These are phyloP conservation scores for Phialemoniopsis sp. DNA, from an alignment of 2,329 filamentous ascomycete species.

Conservation along the genomic window DNA sequence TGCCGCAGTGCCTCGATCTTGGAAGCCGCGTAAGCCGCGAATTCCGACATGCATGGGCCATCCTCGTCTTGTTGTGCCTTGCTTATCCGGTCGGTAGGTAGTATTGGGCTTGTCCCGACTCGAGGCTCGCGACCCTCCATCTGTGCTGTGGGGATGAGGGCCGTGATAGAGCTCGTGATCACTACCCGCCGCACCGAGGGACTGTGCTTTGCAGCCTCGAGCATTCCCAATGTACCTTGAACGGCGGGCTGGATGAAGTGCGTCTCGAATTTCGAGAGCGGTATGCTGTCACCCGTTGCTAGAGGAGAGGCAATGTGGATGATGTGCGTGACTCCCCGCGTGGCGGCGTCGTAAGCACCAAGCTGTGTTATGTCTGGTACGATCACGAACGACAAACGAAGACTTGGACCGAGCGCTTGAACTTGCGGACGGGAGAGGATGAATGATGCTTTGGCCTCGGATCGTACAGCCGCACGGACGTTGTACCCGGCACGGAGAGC, in stretches of 20 bases:
- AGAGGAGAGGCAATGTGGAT: constrained; percentile 11
- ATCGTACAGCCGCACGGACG: constrained; percentile 10
- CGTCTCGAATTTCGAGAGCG: constrained; percentile 2
- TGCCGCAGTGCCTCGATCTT: constrained; percentile 26
- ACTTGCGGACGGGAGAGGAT: constrained; percentile 5
- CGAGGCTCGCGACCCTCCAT: constrained; percentile 11
- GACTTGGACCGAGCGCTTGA: constrained; percentile 1
- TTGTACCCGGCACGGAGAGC: constrained; percentile 8
- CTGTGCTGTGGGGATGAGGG: constrained; percentile 10
- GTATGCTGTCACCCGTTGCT: constrained; percentile 6
- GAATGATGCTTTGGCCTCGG: constrained; percentile 6
- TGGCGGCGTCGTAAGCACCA: constrained; percentile 9
- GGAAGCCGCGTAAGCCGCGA: constrained; percentile 28
- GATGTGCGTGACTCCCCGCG: constrained; percentile 8
- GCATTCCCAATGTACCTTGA: constrained; percentile 9
- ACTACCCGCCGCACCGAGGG: constrained; percentile 10
- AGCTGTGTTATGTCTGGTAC: constrained; percentile 10
- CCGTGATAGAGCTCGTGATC: constrained; percentile 22
- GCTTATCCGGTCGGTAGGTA: constrained; percentile 9
- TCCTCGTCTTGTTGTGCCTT: background rate
- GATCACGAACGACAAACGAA: constrained; percentile 5
- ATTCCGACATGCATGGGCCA: constrained; percentile 20
- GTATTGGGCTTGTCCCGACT: constrained; percentile 1
- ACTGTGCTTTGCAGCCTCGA: constrained; percentile 8
- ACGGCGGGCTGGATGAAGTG: constrained; percentile 12